Base-by-base conservation (phyloP, 192 early-diverging fungal species). In the Podila epicladia region DNA sequence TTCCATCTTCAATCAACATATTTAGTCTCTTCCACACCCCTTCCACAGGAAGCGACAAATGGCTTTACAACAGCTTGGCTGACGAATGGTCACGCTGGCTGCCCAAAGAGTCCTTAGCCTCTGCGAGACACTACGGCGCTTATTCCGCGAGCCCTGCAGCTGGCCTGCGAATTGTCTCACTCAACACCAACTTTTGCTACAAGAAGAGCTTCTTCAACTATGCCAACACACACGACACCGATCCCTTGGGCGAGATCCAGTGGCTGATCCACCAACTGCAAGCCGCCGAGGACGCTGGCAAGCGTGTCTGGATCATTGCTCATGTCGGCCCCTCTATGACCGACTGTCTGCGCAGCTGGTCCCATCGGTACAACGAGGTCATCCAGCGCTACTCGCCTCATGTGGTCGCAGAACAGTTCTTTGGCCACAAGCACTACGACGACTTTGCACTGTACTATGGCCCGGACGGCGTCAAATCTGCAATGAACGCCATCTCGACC, bases 131-230 rank as follows among this genome's bases (percentile, higher is more conserved):
- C 57, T 80, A 75, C 24, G 89, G 88, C 33, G 84, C 77, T 37
- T 90, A 90, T 73, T 76, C 83, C 5, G 68, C 69, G 0, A 84
- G 82, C 63, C 88, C 88, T 17, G 37, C 66, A 1, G 68, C 76
- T 41, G 87, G 85, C 0, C 55, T 90, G 19, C 82, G 84, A 22
- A 66, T 90, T 22, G 83, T 90, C 57, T 84, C 84, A 11, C 33
- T 90, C 15, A 90, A 90, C 60, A 90, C 84, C 37, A 90, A 89
- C 65, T 90, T 88, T 62, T 90, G 88, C 31, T 90, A 90, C 64
- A 85, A 74, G 22, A 11, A 85, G 13, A 89, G 89, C 82, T 88
- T 83, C 65, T 89, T 85, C 83, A 70, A 87, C 13, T 84, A 87
- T 68, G 79, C 72, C 12, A 31, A 79, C 15, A 69, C 73, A 11